phyloP scores from a whole-genome alignment of 768 basidiomycete genomes.

The Suillus sp. region DNA sequence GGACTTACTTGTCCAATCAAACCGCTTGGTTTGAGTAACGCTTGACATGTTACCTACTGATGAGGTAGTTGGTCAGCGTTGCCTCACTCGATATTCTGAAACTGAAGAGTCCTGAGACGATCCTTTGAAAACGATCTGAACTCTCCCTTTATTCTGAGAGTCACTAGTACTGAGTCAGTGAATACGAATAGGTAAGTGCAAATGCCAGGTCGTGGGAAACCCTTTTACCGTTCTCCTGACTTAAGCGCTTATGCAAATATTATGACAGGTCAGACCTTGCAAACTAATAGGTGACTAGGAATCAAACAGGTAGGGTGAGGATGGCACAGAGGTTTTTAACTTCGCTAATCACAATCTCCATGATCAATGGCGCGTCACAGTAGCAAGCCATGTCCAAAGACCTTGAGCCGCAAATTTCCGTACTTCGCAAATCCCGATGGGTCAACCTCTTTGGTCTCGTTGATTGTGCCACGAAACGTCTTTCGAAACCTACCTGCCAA shows the following conservation, averaged over 20 bases:
- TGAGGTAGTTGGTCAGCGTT: background rate
- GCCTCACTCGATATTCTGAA: background rate
- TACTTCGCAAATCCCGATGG: background rate
- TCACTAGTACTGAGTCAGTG: too few relatives aligned
- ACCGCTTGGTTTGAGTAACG: background rate
- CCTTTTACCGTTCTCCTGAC: too few relatives aligned
- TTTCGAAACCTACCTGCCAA: background rate
- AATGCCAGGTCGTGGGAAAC: too few relatives aligned
- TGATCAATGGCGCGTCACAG: background rate
- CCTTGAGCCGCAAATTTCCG: background rate
- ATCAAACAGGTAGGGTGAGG: background rate
- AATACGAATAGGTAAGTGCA: too few relatives aligned
- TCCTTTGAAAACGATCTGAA: background rate
- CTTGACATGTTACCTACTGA: background rate
- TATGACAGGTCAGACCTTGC: too few relatives aligned
- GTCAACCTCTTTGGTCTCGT: background rate
- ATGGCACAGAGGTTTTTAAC: background rate
- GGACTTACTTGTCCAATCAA: background rate
- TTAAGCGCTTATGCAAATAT: too few relatives aligned
- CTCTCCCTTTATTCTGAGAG: background rate
- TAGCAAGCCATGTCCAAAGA: background rate
- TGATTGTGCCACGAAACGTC: background rate
- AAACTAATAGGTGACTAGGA: background rate
- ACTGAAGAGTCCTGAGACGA: background rate
- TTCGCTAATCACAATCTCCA: background rate